phyloP scores from a whole-genome alignment of 495 filamentous ascomycete species.

The Aspergillus heteromorphus region DNA sequence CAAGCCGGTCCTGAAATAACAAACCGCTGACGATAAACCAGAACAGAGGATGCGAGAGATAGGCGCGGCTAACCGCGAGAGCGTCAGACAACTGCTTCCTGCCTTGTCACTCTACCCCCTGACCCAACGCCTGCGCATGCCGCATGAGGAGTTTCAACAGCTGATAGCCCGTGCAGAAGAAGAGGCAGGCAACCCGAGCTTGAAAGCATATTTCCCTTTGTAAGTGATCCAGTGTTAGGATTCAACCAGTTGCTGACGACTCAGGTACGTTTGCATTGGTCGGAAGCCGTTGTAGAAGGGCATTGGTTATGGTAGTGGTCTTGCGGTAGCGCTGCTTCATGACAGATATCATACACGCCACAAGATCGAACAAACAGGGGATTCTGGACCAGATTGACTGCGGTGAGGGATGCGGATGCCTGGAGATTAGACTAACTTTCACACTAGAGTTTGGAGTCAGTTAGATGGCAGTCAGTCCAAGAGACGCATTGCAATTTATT shows the following conservation, averaged over 20 bases:
- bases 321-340: not conserved
- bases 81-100: conserved; percentile 54
- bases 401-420: not conserved
- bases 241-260: conserved; percentile 12
- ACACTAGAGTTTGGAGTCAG: not conserved
- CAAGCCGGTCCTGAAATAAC: not conserved
- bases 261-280: conserved; percentile 56
- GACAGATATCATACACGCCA: not conserved
- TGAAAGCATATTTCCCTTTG: conserved; percentile 76
- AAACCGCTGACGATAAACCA: conserved; percentile 22
- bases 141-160: conserved; percentile 55
- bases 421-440: not conserved
- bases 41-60: conserved; percentile 58
- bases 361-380: not conserved
- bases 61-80: conserved; percentile 55
- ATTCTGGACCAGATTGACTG: too few species aligned
- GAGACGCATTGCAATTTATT: not conserved
- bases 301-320: not conserved
- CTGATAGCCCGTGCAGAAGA: conserved; percentile 60
- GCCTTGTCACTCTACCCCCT: conserved; percentile 61
- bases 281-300: conserved; percentile 34
- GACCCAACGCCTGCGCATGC: conserved; percentile 53
- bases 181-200: conserved; percentile 58
- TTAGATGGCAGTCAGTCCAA: not conserved
- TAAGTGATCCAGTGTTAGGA: conserved; percentile 33